Conservation (phyloP, 768 basidiomycete genomes). For the Lactarius psammicola region DNA sequence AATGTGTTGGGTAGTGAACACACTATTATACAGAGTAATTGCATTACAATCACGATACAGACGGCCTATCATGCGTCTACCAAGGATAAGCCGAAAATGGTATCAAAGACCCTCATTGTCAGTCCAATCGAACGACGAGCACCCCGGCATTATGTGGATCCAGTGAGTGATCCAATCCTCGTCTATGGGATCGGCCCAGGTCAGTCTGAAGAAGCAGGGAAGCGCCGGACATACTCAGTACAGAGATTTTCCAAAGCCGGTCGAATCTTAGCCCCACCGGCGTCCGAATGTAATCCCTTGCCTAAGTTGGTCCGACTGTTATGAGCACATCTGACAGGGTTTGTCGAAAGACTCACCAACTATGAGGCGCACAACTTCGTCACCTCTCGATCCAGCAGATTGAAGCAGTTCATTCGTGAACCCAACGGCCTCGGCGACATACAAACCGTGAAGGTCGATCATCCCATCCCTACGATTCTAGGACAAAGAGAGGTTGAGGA, state of each 20-base stretch:
- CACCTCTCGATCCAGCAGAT: neutral
- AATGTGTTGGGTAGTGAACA: too few relatives aligned
- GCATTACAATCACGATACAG: too few relatives aligned
- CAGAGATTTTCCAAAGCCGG: constrained; percentile 14
- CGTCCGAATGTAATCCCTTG: constrained; percentile 5
- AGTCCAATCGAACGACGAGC: constrained; percentile 10
- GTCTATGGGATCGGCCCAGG: neutral
- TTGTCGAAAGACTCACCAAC: constrained; percentile 9
- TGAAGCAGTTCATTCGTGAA: constrained; percentile 7
- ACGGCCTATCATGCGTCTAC: too few relatives aligned
- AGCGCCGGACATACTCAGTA: constrained; percentile 3
- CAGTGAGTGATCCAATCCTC: neutral
- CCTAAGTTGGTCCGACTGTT: constrained; percentile 5
- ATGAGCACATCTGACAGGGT: neutral
- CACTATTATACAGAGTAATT: too few relatives aligned
- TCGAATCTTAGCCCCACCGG: constrained; percentile 13
- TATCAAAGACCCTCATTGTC: neutral
- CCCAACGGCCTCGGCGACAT: constrained; percentile 9
- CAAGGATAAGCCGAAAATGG: neutral
- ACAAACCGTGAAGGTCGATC: constrained; percentile 18
- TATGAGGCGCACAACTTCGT: constrained; percentile 9
- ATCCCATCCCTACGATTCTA: constrained; percentile 1
- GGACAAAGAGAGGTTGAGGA: neutral
- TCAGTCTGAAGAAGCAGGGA: neutral
- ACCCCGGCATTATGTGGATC: constrained; percentile 9